Conservation (phyloP, 2,329 filamentous ascomycete genomes). For the Penicillium sp. region DNA sequence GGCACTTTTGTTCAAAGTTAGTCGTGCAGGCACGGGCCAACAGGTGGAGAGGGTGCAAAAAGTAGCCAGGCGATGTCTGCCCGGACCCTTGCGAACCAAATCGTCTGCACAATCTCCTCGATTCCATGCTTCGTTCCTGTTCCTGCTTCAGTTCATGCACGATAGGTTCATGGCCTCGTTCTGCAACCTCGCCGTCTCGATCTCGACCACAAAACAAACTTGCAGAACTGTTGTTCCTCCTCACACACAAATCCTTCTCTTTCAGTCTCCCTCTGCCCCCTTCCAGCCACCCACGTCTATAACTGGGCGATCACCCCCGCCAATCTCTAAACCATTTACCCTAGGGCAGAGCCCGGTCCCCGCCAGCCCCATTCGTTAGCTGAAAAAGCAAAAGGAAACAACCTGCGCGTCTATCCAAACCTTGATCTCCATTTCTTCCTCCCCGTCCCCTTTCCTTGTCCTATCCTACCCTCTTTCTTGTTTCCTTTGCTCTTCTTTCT, state of each 20-base stretch:
- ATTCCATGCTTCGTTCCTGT: slow-evolving; percentile 1
- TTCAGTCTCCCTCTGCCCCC: not conserved
- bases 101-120: not conserved
- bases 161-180: not conserved
- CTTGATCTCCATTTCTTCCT: not conserved
- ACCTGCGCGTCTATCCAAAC: not conserved
- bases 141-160: slow-evolving; percentile 1
- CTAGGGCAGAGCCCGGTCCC: slow-evolving; percentile 3
- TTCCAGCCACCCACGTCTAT: slow-evolving; percentile 3
- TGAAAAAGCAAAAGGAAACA: not conserved
- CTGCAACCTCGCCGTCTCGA: not conserved
- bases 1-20: not conserved
- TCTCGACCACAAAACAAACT: not conserved
- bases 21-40: slow-evolving; percentile 1
- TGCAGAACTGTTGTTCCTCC: not conserved
- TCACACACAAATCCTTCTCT: not conserved
- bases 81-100: not conserved
- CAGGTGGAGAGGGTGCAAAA: not conserved
- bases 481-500: no score
- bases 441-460: not conserved
- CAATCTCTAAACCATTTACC: not conserved
- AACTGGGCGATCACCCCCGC: not conserved
- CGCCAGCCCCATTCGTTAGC: not conserved
- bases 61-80: not conserved
- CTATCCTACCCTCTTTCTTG: not conserved